phyloP scores from a whole-genome alignment of 305 asterid species.

The Solanum hybrid region DNA sequence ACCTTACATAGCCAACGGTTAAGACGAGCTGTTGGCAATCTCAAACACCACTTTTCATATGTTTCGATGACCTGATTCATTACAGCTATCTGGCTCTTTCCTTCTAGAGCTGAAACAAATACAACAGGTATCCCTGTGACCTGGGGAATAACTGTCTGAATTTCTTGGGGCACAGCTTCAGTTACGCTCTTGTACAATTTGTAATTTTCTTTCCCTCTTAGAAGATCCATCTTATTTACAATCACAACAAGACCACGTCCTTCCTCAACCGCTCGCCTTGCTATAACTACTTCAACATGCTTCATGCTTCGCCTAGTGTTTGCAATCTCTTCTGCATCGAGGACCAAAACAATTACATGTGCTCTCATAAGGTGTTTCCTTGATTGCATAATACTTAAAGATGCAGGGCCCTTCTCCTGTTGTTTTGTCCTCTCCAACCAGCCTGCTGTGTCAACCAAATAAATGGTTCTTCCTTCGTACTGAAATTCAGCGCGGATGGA shows the following conservation, averaged over 20 bases:
- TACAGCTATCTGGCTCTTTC: slow-evolving; percentile 55
- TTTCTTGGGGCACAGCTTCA: slow-evolving; percentile 74
- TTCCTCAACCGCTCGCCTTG: slow-evolving; percentile 90
- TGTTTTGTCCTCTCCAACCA: slow-evolving; percentile 94
- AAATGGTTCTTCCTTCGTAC: slow-evolving; percentile 73
- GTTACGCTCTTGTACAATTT: slow-evolving; percentile 46
- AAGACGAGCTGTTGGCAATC: slow-evolving; percentile 83
- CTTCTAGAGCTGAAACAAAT: slow-evolving; percentile 90
- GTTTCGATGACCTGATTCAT: slow-evolving; percentile 70
- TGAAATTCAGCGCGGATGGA: slow-evolving; percentile 81
- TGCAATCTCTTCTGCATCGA: slow-evolving; percentile 89
- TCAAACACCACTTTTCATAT: slow-evolving; percentile 79
- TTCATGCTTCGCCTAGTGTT: slow-evolving; percentile 69
- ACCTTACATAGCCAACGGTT: slow-evolving; percentile 94
- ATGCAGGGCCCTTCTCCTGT: slow-evolving; percentile 85
- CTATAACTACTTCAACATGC: slow-evolving; percentile 92
- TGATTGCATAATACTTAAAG: slow-evolving; percentile 87
- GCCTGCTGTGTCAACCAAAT: slow-evolving; percentile 96
- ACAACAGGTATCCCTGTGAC: slow-evolving; percentile 85
- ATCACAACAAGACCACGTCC: slow-evolving; percentile 85
- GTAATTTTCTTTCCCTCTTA: slow-evolving; percentile 44
- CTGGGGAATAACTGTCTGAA: slow-evolving; percentile 92
- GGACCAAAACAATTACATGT: slow-evolving; percentile 84
- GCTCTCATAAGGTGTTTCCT: slow-evolving; percentile 98
- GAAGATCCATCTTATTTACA: slow-evolving; percentile 88